Percentiles rank a stretch among this genome's conserved stretches.
These are phyloP conservation scores for Pseudopyrenochaeta lycopersici DNA, from an alignment of 2,329 filamentous ascomycete genomes.

Conservation along the genomic window DNA sequence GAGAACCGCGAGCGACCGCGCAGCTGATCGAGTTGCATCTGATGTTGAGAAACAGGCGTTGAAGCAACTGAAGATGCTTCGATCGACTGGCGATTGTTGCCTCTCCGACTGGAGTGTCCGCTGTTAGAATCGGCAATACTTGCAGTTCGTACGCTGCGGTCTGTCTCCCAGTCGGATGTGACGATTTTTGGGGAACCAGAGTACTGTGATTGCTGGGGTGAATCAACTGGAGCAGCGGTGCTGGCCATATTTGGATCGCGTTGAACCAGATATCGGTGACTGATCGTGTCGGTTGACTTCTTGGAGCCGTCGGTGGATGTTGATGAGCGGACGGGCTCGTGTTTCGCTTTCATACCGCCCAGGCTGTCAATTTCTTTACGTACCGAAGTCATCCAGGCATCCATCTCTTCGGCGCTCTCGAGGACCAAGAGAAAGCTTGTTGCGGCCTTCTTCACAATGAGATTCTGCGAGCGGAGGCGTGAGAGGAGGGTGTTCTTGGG, in stretches of 20 bases:
- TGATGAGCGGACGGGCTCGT: conserved; percentile 38
- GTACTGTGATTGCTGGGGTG: conserved; percentile 41
- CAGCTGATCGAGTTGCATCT: conserved; percentile 47
- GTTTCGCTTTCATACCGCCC: conserved; percentile 67
- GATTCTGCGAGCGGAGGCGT: conserved; percentile 67
- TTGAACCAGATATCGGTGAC: conserved; percentile 49
- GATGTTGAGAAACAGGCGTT: conserved; percentile 46
- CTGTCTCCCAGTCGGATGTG: conserved; percentile 43
- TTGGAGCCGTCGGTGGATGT: conserved; percentile 39
- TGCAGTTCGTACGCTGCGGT: conserved; percentile 34
- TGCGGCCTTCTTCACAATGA: conserved; percentile 63
- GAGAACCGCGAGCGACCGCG: conserved; percentile 49
- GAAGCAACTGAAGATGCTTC: conserved; percentile 48
- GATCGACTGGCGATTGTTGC: conserved; percentile 41
- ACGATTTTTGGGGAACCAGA: conserved; percentile 40
- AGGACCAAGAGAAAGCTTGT: conserved; percentile 77
- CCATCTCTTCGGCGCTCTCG: conserved; percentile 77
- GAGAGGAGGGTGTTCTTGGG: conserved; percentile 70
- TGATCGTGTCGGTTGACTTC: conserved; percentile 37
- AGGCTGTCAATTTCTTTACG: conserved; percentile 75
- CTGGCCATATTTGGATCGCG: conserved; percentile 44
- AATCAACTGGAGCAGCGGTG: conserved; percentile 46
- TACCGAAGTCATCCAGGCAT: conserved; percentile 74
- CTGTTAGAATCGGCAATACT: conserved; percentile 43
- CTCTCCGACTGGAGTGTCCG: conserved; percentile 35